phyloP scores from a whole-genome alignment of 805 yeast genomes.

The Ogataea pini region DNA sequence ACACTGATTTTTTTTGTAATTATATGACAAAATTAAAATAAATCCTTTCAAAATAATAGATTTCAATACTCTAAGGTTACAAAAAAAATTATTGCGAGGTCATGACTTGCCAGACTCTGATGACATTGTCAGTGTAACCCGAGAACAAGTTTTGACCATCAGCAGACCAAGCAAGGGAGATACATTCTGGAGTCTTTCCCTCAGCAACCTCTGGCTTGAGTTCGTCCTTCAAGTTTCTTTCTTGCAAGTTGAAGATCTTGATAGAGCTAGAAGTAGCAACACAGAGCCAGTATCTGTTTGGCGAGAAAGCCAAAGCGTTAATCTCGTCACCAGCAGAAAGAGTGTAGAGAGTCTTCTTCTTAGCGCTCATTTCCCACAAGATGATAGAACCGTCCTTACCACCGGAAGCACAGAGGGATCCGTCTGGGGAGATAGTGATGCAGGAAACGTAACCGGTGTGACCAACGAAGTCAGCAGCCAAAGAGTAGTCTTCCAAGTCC shows the following conservation, averaged over 20 bases:
- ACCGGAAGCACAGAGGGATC: conserved; percentile 98
- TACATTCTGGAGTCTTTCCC: conserved; percentile 97
- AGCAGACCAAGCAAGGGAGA: conserved; percentile 99
- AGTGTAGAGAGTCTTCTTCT: conserved; percentile 80
- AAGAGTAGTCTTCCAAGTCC: conserved; percentile 75
- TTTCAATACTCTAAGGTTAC: conserved; percentile 17
- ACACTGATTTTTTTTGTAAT: conserved; percentile 16
- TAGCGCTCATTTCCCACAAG: conserved; percentile 94
- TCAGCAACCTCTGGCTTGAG: conserved; percentile 97
- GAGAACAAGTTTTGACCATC: conserved; percentile 99
- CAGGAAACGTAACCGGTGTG: conserved; percentile 99
- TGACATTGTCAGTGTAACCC: conserved; percentile 99
- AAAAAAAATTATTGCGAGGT: conserved; percentile 52
- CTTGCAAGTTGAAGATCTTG: conserved; percentile 97
- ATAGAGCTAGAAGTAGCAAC: conserved; percentile 98
- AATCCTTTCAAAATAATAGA: conserved; percentile 12
- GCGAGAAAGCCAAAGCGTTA: conserved; percentile 98
- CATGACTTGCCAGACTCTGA: conserved; percentile 99
- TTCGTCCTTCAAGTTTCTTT: conserved; percentile 91
- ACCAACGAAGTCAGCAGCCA: conserved; percentile 96
- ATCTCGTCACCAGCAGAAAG: conserved; percentile 95
- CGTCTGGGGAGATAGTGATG: conserved; percentile 99
- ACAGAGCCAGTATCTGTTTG: conserved; percentile 99
- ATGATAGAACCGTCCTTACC: conserved; percentile 99
- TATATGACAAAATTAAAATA: conserved; percentile 17